phyloP scores from a whole-genome alignment of 768 basidiomycete genomes.

The Auriscalpium vulgare region DNA sequence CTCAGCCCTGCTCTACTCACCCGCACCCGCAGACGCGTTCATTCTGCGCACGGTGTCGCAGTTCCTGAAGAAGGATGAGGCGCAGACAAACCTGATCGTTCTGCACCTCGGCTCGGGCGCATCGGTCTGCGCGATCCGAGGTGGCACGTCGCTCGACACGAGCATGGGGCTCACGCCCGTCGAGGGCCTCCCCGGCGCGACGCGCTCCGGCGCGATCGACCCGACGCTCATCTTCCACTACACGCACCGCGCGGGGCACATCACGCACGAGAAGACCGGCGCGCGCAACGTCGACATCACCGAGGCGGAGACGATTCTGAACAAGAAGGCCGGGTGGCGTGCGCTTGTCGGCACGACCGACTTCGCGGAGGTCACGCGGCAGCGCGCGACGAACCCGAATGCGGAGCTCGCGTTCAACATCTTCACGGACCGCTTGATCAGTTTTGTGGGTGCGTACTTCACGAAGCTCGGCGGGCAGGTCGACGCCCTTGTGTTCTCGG shows the following conservation, averaged over 20 bases:
- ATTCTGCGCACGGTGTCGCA: slow-evolving; percentile 58
- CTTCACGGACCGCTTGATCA: slow-evolving; percentile 67
- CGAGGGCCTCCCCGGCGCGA: slow-evolving; percentile 69
- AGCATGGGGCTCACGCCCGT: slow-evolving; percentile 90
- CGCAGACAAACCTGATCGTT: slow-evolving; percentile 64
- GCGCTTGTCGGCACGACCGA: slow-evolving; percentile 75
- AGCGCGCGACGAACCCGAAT: slow-evolving; percentile 25
- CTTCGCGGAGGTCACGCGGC: slow-evolving; percentile 58
- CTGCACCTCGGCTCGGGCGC: slow-evolving; percentile 91
- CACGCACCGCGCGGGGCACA: slow-evolving; percentile 42
- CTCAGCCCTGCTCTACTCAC: background rate
- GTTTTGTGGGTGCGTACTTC: slow-evolving; percentile 68
- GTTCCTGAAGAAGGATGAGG: slow-evolving; percentile 45
- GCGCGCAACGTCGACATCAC: slow-evolving; percentile 44
- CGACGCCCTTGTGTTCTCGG: slow-evolving; percentile 79
- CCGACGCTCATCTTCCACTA: slow-evolving; percentile 86
- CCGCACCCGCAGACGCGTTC: slow-evolving; percentile 40
- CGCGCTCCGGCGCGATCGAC: slow-evolving; percentile 43
- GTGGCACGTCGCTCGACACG: slow-evolving; percentile 74
- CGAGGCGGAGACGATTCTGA: slow-evolving; percentile 65
- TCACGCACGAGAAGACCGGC: slow-evolving; percentile 43
- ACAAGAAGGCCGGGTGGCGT: slow-evolving; percentile 66
- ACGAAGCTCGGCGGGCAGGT: slow-evolving; percentile 60
- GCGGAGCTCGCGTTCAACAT: slow-evolving; percentile 65
- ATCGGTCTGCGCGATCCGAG: slow-evolving; percentile 66